Evolutionary conservation across 2,329 filamentous ascomycete species (phyloP).

Genomic region (Didymella arachidicola): DNA sequence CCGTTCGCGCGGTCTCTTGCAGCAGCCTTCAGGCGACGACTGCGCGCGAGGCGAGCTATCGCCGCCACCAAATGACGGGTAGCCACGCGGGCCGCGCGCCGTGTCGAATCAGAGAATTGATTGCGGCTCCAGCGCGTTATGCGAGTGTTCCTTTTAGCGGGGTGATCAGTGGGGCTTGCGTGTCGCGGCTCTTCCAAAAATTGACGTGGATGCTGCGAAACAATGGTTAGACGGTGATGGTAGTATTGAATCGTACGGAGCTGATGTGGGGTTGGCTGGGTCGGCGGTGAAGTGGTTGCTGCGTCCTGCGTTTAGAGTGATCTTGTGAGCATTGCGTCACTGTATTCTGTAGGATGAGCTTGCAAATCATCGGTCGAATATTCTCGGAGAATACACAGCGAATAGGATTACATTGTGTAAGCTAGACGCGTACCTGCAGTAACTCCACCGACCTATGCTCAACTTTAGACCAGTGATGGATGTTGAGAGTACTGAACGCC

Average conservation of each 20-base stretch:
- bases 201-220: conserved; percentile 7
- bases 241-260: not conserved
- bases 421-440: conserved; percentile 21
- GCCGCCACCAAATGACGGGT: not conserved
- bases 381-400: conserved; percentile 2
- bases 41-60: conserved; percentile 1
- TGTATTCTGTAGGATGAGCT: conserved; percentile 3
- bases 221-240: not conserved
- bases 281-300: not conserved
- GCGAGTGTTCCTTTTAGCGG: conserved; percentile 36
- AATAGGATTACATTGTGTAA: conserved; percentile 5
- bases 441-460: conserved; percentile 3
- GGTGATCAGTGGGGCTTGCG: conserved; percentile 29
- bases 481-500: conserved; percentile 4
- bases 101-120: conserved; percentile 33
- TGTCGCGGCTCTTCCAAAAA: conserved; percentile 29
- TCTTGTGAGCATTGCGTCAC: conserved; percentile 22
- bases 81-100: conserved; percentile 20
- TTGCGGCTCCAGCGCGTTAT: conserved; percentile 28
- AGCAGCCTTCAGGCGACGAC: conserved; percentile 25
- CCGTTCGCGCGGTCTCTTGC: conserved; percentile 31
- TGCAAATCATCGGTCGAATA: conserved; percentile 10
- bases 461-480: not conserved
- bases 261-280: not conserved
- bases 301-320: not conserved